Evolutionary conservation across 2,329 filamentous ascomycete genomes (phyloP), one percentile per base, ranked within the genome.

Genomic region (Calonectria leucothoes): DNA sequence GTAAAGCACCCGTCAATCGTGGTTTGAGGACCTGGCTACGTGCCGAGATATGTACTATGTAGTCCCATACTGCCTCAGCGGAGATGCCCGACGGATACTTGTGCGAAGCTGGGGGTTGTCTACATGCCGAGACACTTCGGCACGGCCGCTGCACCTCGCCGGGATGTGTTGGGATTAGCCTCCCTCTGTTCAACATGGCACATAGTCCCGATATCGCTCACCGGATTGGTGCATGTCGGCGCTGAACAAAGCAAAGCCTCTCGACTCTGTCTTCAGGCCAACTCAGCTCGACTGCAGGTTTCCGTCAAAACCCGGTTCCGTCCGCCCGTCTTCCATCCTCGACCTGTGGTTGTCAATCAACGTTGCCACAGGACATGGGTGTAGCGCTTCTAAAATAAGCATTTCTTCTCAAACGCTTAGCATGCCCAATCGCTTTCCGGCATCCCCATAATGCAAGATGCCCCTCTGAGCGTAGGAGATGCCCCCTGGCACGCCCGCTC

Each of bases 211-310:
- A 72, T 49, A 59, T 45, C 57, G 57, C 70, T 71, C 48, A n/a
- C 64, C 37, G 57, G 37, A 59, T 49, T 65, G 48, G 35, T 29
- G 48, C 57, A 66, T 39, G 57, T 33, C 49, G 39, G 49, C 37
- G 51, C 59, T 69, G 65, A 33, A 69, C 70, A 72, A 72, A 72
- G 70, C 70, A 72, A 72, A 20, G 31, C 17, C 45, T 35, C 70
- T 69, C 37, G 37, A 69, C 48, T 65, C 48, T 55, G 59, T 37
- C 42, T 63, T 65, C 29, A 49, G 51, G 48, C 57, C 65, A 65
- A 45, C 65, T 72, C 48, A 65, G 45, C 65, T 72, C 48, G 63
- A 72, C 65, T 51, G 55, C 55, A 45, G 52, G 52, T 51, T 63
- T 45, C 66, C 66, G 66, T 69, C 48, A 11, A 65, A 64, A 27